Percentiles rank a stretch among this genome's conserved stretches.
These are phyloP conservation scores for Talaromyces islandicus DNA, from an alignment of 2,329 filamentous ascomycete genomes.

Conservation along the genomic window DNA sequence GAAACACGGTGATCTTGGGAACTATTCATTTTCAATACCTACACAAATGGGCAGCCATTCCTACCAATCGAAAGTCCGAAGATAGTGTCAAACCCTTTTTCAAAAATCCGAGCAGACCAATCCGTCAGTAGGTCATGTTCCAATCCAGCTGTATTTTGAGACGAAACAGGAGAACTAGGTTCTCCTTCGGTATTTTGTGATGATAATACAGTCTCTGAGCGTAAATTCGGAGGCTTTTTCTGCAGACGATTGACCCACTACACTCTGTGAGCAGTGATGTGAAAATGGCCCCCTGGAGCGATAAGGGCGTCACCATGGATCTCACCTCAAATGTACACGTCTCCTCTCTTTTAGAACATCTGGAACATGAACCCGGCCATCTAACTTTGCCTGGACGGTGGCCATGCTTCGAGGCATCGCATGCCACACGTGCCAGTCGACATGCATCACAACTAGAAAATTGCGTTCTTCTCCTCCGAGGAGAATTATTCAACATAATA, in stretches of 20 bases:
- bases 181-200: neutral
- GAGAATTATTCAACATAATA: neutral
- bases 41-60: constrained; percentile 1
- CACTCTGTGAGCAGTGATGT: neutral
- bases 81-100: neutral
- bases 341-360: neutral
- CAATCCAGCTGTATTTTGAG: neutral
- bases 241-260: neutral
- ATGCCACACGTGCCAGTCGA: neutral
- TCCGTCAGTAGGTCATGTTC: neutral
- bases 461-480: neutral
- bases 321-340: constrained; percentile 1
- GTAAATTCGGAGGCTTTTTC: neutral
- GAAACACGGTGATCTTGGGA: neutral
- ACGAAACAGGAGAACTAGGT: neutral
- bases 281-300: too few species aligned
- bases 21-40: neutral
- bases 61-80: neutral
- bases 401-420: neutral
- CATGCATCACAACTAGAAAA: constrained; percentile 1
- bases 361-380: neutral
- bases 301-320: neutral
- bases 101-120: neutral
- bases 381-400: neutral
- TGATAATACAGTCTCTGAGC: neutral